Conservation (phyloP, 2,329 filamentous ascomycete genomes). For the Epichloe bromicola region DNA sequence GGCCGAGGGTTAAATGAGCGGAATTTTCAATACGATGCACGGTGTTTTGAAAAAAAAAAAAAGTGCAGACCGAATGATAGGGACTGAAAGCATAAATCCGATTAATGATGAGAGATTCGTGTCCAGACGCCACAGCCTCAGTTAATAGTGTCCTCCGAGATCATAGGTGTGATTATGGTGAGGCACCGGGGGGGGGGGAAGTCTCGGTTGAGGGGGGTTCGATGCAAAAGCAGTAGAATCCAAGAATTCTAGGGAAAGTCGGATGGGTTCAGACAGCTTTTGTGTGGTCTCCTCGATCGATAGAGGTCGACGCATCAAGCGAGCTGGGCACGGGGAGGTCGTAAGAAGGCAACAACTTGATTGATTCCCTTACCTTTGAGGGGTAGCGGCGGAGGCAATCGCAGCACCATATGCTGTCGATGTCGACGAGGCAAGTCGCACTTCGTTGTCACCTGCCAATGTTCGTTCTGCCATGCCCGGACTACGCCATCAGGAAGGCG, state of each 20-base stretch:
- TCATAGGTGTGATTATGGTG: not conserved
- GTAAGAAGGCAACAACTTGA: not conserved
- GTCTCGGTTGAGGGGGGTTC: not conserved
- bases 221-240: not conserved
- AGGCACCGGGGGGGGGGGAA: not conserved
- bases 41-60: not conserved
- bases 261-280: not conserved
- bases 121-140: not conserved
- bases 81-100: not conserved
- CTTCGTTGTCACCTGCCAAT: constrained; percentile 41
- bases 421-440: constrained; percentile 34
- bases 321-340: not conserved
- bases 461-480: constrained; percentile 52
- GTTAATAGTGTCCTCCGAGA: not conserved
- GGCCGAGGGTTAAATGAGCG: not conserved
- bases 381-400: constrained; percentile 13
- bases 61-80: not conserved
- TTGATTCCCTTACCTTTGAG: constrained; percentile 12
- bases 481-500: constrained; percentile 51
- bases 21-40: not conserved
- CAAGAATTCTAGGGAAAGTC: not conserved
- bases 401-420: constrained; percentile 19
- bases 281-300: not conserved
- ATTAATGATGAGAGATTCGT: not conserved
- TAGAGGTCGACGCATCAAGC: not conserved